phyloP scores from a whole-genome alignment of 371 early-diverging fungal species.

The Saksenaea oblongispora region DNA sequence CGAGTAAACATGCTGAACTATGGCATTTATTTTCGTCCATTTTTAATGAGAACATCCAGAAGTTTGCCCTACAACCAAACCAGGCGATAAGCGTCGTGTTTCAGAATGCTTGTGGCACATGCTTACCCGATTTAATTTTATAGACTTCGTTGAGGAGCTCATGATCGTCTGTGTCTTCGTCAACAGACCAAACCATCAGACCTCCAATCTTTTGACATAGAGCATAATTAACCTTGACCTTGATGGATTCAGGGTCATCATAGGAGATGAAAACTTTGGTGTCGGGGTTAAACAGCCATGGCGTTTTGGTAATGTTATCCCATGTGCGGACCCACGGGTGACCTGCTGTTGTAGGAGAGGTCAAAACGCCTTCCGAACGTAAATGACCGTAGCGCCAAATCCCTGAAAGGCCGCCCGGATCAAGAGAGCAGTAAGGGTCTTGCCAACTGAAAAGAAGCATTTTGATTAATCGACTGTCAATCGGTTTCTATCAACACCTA shows the following conservation, averaged over 20 bases:
- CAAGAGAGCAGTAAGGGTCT: constrained; percentile 26
- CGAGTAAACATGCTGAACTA: not conserved
- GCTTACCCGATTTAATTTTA: constrained; percentile 17
- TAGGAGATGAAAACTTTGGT: constrained; percentile 60
- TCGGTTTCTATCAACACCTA: constrained; percentile 4
- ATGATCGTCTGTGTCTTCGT: constrained; percentile 23
- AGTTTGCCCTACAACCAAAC: not conserved
- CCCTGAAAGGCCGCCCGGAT: constrained; percentile 34
- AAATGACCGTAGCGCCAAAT: constrained; percentile 57
- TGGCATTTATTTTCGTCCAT: not conserved
- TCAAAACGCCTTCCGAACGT: constrained; percentile 53
- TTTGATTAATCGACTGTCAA: not conserved
- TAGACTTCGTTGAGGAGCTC: constrained; percentile 29
- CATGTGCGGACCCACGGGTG: constrained; percentile 58
- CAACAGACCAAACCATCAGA: constrained; percentile 57
- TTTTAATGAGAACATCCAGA: not conserved
- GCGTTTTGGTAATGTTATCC: constrained; percentile 51
- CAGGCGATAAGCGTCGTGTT: not conserved
- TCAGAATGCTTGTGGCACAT: not conserved
- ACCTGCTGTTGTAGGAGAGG: constrained; percentile 40
- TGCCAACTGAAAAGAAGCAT: constrained; percentile 1
- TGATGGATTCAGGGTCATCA: constrained; percentile 57
- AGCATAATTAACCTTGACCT: constrained; percentile 49
- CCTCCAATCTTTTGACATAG: constrained; percentile 43
- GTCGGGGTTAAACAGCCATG: constrained; percentile 60